Evolutionary conservation across 495 filamentous ascomycete genomes (phyloP), one percentile per base, ranked within the genome.

Genomic region (Neurospora sp.): DNA sequence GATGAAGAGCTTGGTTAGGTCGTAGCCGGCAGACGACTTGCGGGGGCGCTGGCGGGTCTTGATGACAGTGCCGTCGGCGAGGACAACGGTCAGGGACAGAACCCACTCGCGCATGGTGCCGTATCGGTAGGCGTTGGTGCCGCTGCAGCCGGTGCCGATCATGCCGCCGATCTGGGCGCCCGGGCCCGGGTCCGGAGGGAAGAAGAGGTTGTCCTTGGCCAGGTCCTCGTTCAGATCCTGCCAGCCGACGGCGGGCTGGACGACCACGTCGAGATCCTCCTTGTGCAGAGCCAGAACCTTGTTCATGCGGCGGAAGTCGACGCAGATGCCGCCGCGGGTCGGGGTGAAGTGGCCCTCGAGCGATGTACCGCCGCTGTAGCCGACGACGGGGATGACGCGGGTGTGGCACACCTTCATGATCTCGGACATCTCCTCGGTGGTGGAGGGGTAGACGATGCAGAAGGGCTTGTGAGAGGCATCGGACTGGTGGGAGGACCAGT

Each of bases 71-170:
- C 96, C 95, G 80, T 99, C 94, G 5, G 95, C 95, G 49, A 98
- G 85, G 0, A 99, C 96, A 12, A 97, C 93, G 0, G 95, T 99
- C 35, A 99, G 84, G 69, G 89, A 91, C 37, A 98, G 84, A 0
- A 98, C 95, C 94, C 95, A 98, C 78, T 98, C 95, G 75, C 93
- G 90, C 95, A 98, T 98, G 0, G 95, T 97, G 1, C 95, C 95
- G 79, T 97, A 98, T 35, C 93, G 87, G 78, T 96, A 94, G 18
- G 95, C 91, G 81, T 98, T 97, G 39, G 95, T 98, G 41, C 95
- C 95, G 74, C 89, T 92, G 86, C 95, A 98, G 39, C 94, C 94
- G 0, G 95, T 98, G 0, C 93, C 95, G 14, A 98, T 90, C 95
- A 98, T 98, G 49, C 95, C 95, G 44, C 95, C 95, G 75, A 98